Percentiles rank a stretch among this genome's conserved stretches.
phyloP scores from a whole-genome alignment of 306 rosid genomes.

The Quercus rubra region DNA sequence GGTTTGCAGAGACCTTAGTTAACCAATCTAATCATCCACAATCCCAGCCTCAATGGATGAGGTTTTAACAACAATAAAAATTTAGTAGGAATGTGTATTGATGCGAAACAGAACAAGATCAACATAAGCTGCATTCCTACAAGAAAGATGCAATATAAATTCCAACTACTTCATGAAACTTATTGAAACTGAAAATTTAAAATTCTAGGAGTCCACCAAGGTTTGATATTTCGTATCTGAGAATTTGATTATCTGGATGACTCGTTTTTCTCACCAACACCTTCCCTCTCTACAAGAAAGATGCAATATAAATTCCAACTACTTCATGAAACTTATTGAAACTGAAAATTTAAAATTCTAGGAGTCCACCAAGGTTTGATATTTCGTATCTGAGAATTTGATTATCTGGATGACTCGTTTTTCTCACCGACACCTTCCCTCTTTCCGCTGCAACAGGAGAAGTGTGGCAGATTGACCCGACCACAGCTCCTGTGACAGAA shows the following conservation, averaged over 20 bases:
- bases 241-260: too few relatives aligned
- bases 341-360: too few relatives aligned
- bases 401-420: conserved; percentile 27
- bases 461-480: conserved; percentile 55
- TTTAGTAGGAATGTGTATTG: neutral
- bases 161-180: neutral
- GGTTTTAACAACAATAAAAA: neutral
- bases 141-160: neutral
- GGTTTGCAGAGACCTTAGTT: neutral
- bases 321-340: too few relatives aligned
- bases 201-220: neutral
- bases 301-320: too few relatives aligned
- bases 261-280: too few relatives aligned
- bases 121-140: neutral
- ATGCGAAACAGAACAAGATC: neutral
- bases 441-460: conserved; percentile 50
- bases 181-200: neutral
- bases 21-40: neutral
- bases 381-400: neutral
- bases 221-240: too few relatives aligned
- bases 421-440: conserved; percentile 28
- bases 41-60: neutral
- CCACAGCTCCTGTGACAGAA: neutral
- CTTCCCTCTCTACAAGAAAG: too few relatives aligned
- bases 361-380: neutral